These are phyloP conservation scores for Pleurotus djamor DNA, from an alignment of 768 basidiomycete species.

Conservation along the genomic window DNA sequence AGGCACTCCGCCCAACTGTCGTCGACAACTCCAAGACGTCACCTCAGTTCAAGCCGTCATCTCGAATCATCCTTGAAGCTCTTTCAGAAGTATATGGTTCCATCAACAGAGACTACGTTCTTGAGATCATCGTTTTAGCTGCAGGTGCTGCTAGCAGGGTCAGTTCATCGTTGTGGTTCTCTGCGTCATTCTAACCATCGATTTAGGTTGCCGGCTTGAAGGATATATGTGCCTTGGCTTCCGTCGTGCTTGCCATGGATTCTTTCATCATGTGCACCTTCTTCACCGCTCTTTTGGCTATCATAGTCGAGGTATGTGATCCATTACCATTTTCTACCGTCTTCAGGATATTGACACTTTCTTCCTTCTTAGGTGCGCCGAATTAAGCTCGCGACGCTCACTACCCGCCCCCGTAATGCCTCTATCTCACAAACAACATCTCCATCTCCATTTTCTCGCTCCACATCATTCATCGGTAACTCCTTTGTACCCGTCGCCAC, in stretches of 20 bases:
- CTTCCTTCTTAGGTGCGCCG: conserved; percentile 54
- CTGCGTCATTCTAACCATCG: not conserved
- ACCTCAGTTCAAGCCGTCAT: conserved; percentile 62
- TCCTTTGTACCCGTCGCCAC: not conserved
- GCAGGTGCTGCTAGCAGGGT: conserved; percentile 87
- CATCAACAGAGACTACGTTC: conserved; percentile 89
- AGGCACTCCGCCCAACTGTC: conserved; percentile 36
- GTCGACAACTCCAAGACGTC: conserved; percentile 25
- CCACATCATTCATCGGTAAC: not conserved
- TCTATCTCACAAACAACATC: not conserved
- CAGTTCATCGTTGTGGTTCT: not conserved
- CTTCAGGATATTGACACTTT: not conserved
- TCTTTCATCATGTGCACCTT: conserved; percentile 89
- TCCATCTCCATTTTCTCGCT: not conserved
- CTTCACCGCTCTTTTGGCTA: conserved; percentile 79
- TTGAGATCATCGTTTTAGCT: conserved; percentile 88
- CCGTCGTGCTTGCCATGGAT: conserved; percentile 82
- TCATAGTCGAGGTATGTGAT: conserved; percentile 87
- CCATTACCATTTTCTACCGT: not conserved
- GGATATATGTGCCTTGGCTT: conserved; percentile 95
- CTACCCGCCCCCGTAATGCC: conserved; percentile 32
- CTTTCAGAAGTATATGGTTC: conserved; percentile 74
- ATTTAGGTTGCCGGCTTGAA: conserved; percentile 62
- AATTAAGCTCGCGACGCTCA: conserved; percentile 57
- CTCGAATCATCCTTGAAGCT: conserved; percentile 82